Base-by-base conservation (phyloP, 2,329 filamentous ascomycete species). In the Alternaria panax region DNA sequence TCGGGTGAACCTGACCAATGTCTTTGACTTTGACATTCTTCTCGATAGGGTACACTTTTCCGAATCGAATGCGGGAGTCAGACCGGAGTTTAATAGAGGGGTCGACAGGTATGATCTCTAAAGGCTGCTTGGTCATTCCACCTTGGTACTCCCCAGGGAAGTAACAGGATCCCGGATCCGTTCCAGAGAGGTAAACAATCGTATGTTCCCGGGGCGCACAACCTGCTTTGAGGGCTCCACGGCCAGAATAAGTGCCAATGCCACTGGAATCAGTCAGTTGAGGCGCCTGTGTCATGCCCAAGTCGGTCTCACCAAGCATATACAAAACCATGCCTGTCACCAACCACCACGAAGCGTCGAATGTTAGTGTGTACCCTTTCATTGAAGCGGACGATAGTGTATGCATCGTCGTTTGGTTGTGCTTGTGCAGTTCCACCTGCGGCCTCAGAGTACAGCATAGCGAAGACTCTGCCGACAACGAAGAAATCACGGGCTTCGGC, bases 21-120 rank as follows among this genome's bases (percentile, higher is more conserved):
- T 79, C 72, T 30, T 78, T 77, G 5, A 81, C 78, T 54, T 79
- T 81, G 32, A 80, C 68, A 48, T 82, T 82, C 64, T 78, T 77
- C 51, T 83, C 78, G 25, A 83, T 76, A 0, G 77, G 78, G 59
- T 79, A 70, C 0, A 32, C 43, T n/a, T 81, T 81, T 2, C 73
- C 75, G 34, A 80, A 81, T 11, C 80, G 78, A 5, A 83, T 57
- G 2, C 80, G 73, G 4, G 80, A 82, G 32, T 75, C 69, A 0
- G 14, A 8, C 16, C 77, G 53, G 5, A 82, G 63, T 4, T 54
- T 70, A 20, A 74, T 57, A 2, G 60, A 53, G 0, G 47, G 14
- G 14, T 61, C 60, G 0, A 62, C 56, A 0, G 74, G 74, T 1
- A 63, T 30, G 11, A 83, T 67, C 28, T 68, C 67, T 5, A 83